A percentile compares a stretch with the other conserved stretches of the same genome.
phyloP scores from a whole-genome alignment of 116 monocot species.

The Dioscorea cayenensis region DNA sequence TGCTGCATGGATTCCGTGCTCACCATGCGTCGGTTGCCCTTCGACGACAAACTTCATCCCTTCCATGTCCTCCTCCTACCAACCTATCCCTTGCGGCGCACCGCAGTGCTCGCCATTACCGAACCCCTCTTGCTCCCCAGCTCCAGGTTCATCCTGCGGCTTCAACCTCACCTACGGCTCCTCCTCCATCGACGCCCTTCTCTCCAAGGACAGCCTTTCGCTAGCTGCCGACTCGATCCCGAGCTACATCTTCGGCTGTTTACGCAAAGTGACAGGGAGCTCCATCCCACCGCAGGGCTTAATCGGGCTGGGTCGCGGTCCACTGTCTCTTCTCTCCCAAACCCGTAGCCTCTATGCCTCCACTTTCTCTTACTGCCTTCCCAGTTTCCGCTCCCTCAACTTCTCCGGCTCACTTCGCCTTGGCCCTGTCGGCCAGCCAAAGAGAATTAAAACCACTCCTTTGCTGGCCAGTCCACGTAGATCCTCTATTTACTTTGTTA shows the following conservation, averaged over 20 bases:
- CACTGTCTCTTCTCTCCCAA: slow-evolving; percentile 45
- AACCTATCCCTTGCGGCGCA: slow-evolving; percentile 18
- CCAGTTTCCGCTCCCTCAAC: slow-evolving; percentile 44
- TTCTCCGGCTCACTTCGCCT: slow-evolving; percentile 71
- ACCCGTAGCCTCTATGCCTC: slow-evolving; percentile 31
- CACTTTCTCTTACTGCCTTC: slow-evolving; percentile 76
- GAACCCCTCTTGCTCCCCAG: slow-evolving; percentile 28
- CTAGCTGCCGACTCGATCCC: slow-evolving; percentile 36
- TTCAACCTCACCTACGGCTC: slow-evolving; percentile 49
- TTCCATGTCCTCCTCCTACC: slow-evolving; percentile 24
- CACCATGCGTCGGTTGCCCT: slow-evolving; percentile 36
- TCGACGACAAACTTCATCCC: slow-evolving; percentile 13
- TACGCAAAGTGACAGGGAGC: slow-evolving; percentile 20
- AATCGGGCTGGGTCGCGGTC: slow-evolving; percentile 61
- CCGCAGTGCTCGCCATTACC: slow-evolving; percentile 27
- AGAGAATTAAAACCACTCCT: slow-evolving; percentile 35
- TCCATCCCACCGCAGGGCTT: slow-evolving; percentile 59
- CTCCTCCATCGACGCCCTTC: slow-evolving; percentile 31
- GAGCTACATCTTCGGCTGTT: slow-evolving; percentile 44
- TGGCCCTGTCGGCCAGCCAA: slow-evolving; percentile 47
- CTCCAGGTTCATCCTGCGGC: slow-evolving; percentile 13
- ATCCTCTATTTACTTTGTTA: slow-evolving; percentile 52
- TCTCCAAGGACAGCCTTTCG: slow-evolving; percentile 33
- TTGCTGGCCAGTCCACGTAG: slow-evolving; percentile 42
- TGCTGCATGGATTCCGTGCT: slow-evolving; percentile 57